A percentile compares a stretch with the other conserved stretches of the same genome.
phyloP scores from a whole-genome alignment of 2,329 filamentous ascomycete genomes.

The Anthostomella pinea region DNA sequence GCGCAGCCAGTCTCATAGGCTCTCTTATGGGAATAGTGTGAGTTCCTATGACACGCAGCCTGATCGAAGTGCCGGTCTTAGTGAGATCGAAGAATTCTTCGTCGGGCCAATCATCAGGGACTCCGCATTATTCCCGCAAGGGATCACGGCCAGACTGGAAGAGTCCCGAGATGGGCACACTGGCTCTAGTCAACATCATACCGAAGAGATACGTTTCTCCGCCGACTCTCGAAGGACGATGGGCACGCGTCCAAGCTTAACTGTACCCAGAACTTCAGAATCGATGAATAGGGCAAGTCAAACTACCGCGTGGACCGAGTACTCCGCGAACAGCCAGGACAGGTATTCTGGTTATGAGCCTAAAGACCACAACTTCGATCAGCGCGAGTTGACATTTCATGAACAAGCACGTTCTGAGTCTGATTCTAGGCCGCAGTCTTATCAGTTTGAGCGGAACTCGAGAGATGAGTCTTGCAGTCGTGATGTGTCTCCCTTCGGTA shows the following conservation, averaged over 20 bases:
- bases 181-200: conserved; percentile 13
- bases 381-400: conserved; percentile 24
- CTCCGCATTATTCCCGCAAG: conserved; percentile 17
- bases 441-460: conserved; percentile 29
- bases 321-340: conserved; percentile 53
- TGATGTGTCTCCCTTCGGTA: conserved; percentile 32
- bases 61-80: conserved; percentile 25
- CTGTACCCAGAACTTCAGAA: conserved; percentile 44
- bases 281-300: conserved; percentile 50
- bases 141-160: conserved; percentile 11
- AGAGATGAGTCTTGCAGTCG: conserved; percentile 30
- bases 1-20: conserved; percentile 6
- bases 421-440: conserved; percentile 27
- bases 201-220: conserved; percentile 26
- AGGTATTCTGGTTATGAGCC: conserved; percentile 33
- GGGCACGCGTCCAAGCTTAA: conserved; percentile 44
- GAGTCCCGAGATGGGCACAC: conserved; percentile 12
- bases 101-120: conserved; percentile 28
- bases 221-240: conserved; percentile 29
- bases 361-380: conserved; percentile 21
- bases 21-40: conserved; percentile 9
- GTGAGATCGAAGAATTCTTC: conserved; percentile 31
- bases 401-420: conserved; percentile 28
- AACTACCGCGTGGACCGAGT: conserved; percentile 60
- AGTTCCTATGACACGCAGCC: conserved; percentile 20